A percentile compares a stretch with the other conserved stretches of the same genome.
Conservation (phyloP, 1,139 yeast genomes). For the Magnusiomyces fungicola region DNA sequence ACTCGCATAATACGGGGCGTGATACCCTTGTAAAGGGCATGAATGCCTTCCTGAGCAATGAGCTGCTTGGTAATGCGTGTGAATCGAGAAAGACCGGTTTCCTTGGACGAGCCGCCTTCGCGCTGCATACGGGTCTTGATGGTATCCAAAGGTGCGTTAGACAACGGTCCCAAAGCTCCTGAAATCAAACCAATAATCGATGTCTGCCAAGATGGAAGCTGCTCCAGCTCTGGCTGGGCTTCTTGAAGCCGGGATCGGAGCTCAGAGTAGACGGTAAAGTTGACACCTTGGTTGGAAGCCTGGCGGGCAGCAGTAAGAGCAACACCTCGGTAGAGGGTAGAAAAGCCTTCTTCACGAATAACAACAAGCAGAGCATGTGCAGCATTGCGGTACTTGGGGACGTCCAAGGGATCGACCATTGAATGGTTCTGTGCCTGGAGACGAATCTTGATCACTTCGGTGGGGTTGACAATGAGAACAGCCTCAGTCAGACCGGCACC, state of each 20-base stretch:
- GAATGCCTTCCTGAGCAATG: slow-evolving; percentile 80
- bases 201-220: slow-evolving; percentile 89
- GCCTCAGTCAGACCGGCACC: slow-evolving; percentile 98
- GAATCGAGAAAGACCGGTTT: slow-evolving; percentile 70
- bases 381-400: slow-evolving; percentile 86
- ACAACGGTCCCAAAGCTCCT: slow-evolving; percentile 96
- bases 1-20: slow-evolving; percentile 99
- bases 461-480: slow-evolving; percentile 87
- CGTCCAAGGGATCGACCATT: slow-evolving; percentile 70
- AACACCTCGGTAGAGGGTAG: slow-evolving; percentile 89
- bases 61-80: slow-evolving; percentile 73
- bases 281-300: slow-evolving; percentile 97
- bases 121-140: slow-evolving; percentile 96
- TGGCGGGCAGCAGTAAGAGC: slow-evolving; percentile 95
- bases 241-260: slow-evolving; percentile 64
- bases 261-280: slow-evolving; percentile 90
- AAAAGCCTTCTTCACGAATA: slow-evolving; percentile 83
- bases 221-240: slow-evolving; percentile 46
- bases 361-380: slow-evolving; percentile 84
- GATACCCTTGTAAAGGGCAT: slow-evolving; percentile 90
- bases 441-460: slow-evolving; percentile 94
- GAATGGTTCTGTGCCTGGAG: slow-evolving; percentile 94
- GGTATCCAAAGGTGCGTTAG: slow-evolving; percentile 96
- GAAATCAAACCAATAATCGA: slow-evolving; percentile 83
- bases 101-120: slow-evolving; percentile 62